A percentile compares a stretch with the other conserved stretches of the same genome.
Conservation (phyloP, 2,329 filamentous ascomycete genomes). For the Epichloe hybrida region DNA sequence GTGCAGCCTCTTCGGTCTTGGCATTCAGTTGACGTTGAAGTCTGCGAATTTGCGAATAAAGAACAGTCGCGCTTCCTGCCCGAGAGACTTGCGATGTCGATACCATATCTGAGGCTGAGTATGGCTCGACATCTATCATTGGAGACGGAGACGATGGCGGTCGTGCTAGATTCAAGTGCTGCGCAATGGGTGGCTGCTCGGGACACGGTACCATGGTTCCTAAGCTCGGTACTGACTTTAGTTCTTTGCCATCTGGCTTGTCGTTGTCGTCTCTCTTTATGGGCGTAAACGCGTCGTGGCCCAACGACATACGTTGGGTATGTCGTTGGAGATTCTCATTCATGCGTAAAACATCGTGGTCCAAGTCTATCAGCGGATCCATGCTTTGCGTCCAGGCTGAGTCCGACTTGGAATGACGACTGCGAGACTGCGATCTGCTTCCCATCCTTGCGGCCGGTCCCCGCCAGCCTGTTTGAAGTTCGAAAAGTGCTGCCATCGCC, state of each 20-base stretch:
- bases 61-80: constrained; percentile 18
- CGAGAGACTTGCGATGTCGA: constrained; percentile 4
- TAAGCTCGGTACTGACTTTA: constrained; percentile 16
- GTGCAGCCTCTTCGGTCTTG: constrained; percentile 31
- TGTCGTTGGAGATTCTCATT: neutral
- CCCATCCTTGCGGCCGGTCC: neutral
- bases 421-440: neutral
- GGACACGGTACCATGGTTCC: constrained; percentile 25
- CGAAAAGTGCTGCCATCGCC: constrained; percentile 40
- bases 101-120: neutral
- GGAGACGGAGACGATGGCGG: constrained; percentile 19
- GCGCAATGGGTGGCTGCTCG: constrained; percentile 25
- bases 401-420: constrained; percentile 5
- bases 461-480: constrained; percentile 16
- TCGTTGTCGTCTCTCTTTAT: neutral
- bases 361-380: neutral
- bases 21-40: constrained; percentile 34
- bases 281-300: neutral
- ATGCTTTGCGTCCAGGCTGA: constrained; percentile 1
- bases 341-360: neutral
- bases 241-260: neutral
- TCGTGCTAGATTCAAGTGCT: constrained; percentile 22
- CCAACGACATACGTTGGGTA: neutral
- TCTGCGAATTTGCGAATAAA: constrained; percentile 35
- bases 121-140: neutral